phyloP scores from a whole-genome alignment of 345 rosid genomes.

The Streptanthus diversifolius region DNA sequence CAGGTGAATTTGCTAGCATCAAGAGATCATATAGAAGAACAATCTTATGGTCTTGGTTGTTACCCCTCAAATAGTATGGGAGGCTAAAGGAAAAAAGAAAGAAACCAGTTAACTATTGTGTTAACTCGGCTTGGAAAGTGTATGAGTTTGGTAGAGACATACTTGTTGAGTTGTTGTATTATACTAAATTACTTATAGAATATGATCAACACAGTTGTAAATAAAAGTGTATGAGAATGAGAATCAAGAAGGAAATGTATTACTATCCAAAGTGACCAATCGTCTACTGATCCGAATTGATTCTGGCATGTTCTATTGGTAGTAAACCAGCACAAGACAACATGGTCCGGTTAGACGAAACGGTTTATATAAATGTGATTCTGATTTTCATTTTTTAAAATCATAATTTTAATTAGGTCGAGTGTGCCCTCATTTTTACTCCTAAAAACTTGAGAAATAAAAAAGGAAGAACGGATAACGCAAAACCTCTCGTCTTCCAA shows the following conservation, averaged over 20 bases:
- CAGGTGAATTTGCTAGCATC: slow-evolving; percentile 86
- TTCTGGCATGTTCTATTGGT: not conserved
- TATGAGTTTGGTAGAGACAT: not conserved
- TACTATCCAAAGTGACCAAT: not conserved
- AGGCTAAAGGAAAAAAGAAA: slow-evolving; percentile 33
- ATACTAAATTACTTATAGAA: not conserved
- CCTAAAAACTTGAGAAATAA: not conserved
- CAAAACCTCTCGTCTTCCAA: slow-evolving; percentile 34
- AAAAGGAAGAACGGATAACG: slow-evolving; percentile 36
- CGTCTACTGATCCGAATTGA: too few species aligned
- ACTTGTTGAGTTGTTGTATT: not conserved
- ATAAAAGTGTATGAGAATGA: not conserved
- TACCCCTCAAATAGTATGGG: slow-evolving; percentile 59
- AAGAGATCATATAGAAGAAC: slow-evolving; percentile 43
- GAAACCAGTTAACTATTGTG: not conserved
- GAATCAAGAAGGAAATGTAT: not conserved
- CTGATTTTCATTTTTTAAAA: not conserved
- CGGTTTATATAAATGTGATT: too few species aligned
- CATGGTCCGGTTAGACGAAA: not conserved
- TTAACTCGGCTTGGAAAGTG: not conserved
- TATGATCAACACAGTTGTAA: not conserved
- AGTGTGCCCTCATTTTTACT: not conserved
- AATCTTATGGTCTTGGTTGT: slow-evolving; percentile 29
- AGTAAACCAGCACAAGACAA: not conserved
- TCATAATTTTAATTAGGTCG: not conserved